These are phyloP conservation scores for Anacardium occidentale DNA, from an alignment of 345 rosid species.

Conservation along the genomic window DNA sequence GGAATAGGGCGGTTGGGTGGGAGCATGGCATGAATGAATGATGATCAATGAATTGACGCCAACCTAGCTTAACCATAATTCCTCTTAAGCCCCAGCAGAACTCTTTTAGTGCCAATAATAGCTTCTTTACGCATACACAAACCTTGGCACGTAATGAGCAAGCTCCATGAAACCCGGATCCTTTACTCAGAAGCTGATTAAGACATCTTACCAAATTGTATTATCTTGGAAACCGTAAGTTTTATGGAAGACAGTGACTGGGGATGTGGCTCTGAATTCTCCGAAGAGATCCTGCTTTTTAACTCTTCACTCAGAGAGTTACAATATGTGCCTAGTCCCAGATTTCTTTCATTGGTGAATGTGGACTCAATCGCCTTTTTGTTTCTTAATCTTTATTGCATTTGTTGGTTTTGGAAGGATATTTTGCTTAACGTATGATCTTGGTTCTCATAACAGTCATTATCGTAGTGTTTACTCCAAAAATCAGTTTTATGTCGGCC, in stretches of 20 bases:
- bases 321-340: not conserved
- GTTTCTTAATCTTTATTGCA: not conserved
- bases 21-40: not conserved
- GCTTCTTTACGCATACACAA: slow-evolving; percentile 7
- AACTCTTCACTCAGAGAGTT: slow-evolving; percentile 3
- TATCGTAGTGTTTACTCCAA: too few species aligned
- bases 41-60: too few species aligned
- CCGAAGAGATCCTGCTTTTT: not conserved
- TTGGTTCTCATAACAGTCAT: not conserved
- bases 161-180: not conserved
- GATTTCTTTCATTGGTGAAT: not conserved
- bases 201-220: slow-evolving; percentile 11
- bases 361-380: too few species aligned
- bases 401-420: not conserved
- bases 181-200: not conserved
- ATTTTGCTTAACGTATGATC: not conserved
- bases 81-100: too few species aligned
- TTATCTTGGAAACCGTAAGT: not conserved
- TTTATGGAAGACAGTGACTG: too few species aligned
- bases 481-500: too few species aligned
- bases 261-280: not conserved
- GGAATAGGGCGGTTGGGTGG: not conserved
- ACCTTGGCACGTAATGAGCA: slow-evolving; percentile 3
- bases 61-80: too few species aligned
- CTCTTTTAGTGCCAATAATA: not conserved